Base-by-base conservation (phyloP, 78 protist species). In the Bigelowiella natans region DNA sequence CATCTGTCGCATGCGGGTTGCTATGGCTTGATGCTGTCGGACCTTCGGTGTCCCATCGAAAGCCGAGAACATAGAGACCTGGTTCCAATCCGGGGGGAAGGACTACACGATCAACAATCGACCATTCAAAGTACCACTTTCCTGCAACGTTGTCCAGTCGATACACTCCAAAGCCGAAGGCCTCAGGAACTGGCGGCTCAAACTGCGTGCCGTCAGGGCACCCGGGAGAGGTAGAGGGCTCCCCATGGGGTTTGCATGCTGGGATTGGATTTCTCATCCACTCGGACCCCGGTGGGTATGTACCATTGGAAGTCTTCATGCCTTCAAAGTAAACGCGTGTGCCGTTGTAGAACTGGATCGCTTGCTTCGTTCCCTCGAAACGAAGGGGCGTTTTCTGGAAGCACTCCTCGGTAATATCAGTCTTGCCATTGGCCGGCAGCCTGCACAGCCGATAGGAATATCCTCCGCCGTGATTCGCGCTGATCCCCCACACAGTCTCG, bases 381-480 rank as follows among this genome's bases (percentile, higher is more conserved):
- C n/a, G 29, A 36, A 86, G 89, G 83, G 89, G 89, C 31, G 1
- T 0, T 0, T 28, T 36, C 51, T 36, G 64, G 89, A 86, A 86
- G 89, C 89, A 86, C 30, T 31, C 64, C 51, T 86, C 89, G 0
- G 63, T 38, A 29, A 86, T 40, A 34, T 40, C 3, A 40, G 1
- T 64, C n/a, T 2, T 1, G n/a, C n/a, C n/a, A n/a, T n/a, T n/a
- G n/a, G n/a, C n/a, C n/a, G n/a, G n/a, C 1, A 64, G 83, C 18
- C 38, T 31, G 89, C 89, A 86, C 1, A 86, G 89, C 64, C 89
- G 40, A 11, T 38, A 86, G 29, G n/a, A 34, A 36, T 86, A 86
- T n/a, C 89, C 89, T 1, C 89, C 89, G 0, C 89, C 89, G 89
- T 86, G 89, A 36, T 86, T 86, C 83, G 0, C 3, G 29, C 34